Evolutionary conservation across 805 yeast species (phyloP), one percentile per base, ranked within the genome.

Genomic region (Candida morakotiae): DNA sequence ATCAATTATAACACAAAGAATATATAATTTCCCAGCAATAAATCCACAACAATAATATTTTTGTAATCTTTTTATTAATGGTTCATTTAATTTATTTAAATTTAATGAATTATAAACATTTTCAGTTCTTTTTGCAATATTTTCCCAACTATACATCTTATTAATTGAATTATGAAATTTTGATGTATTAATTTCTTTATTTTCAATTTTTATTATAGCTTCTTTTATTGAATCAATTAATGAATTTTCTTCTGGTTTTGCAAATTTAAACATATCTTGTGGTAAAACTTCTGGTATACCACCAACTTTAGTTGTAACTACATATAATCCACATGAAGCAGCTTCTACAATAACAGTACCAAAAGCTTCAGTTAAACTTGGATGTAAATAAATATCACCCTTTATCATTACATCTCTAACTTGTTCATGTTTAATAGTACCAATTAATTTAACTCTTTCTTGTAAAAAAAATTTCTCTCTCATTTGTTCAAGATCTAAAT

Each of bases 261-360:
- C 89, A 59, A 85, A 93, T 1, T 83, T 83, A 1, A 95, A 88
- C 98, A 93, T 93, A 51, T 88, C 85, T 17, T 73, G 71, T 0
- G 98, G 99, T 26, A 93, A 61, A 3, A 93, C 98, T 54, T 93
- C 99, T 0, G 97, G 97, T 27, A 93, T 89, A 4, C 98, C 99
- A 9, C 99, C 99, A 0, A 93, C 98, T 40, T 80, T 79, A 0
- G 99, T 93, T 0, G 97, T 88, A 0, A 93, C 98, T 2, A 93
- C 96, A 14, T 86, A 69, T 25, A 93, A 58, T 0, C 97, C 97
- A 66, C 98, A 93, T 1, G 95, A 83, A 0, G 97, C 98, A 0
- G 99, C 99, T 56, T 93, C 99, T 0, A 93, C 96, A 9, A 93
- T 64, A 0, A 87, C 98, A 0, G 98, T 93, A 2, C 99, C 99